Percentiles rank a stretch among this genome's conserved stretches.
Conservation (phyloP, 169 alveolate species). For the Plasmodium falciparum region DNA sequence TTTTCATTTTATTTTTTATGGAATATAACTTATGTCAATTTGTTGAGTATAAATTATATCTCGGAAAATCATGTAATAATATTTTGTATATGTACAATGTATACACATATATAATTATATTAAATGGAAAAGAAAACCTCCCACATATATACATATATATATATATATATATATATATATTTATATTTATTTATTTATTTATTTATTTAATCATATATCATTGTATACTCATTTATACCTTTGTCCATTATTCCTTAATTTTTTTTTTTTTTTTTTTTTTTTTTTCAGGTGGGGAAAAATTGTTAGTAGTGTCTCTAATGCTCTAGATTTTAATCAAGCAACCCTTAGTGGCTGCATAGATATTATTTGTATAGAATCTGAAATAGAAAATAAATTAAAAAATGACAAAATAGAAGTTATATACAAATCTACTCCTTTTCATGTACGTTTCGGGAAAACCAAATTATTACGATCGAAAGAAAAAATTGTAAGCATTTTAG, state of each 20-base stretch:
- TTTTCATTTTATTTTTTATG: not conserved
- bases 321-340: constrained; percentile 94
- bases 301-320: constrained; percentile 91
- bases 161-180: not conserved
- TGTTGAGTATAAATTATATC: constrained; percentile 1
- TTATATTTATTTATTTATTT: not conserved
- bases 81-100: not conserved
- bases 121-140: not conserved
- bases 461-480: constrained; percentile 94
- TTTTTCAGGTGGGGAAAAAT: constrained; percentile 92
- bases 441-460: constrained; percentile 97
- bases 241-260: constrained; percentile 9
- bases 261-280: not conserved
- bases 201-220: not conserved
- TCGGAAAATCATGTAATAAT: constrained; percentile 1
- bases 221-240: not conserved
- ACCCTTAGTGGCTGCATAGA: constrained; percentile 95
- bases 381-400: constrained; percentile 18
- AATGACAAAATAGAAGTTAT: constrained; percentile 77
- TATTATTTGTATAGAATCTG: constrained; percentile 91
- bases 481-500: constrained; percentile 92
- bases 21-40: not conserved
- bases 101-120: not conserved
- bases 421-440: constrained; percentile 95
- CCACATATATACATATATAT: not conserved